Conservation (phyloP, 140 eudicot genomes). For the Flaveria floridana region DNA sequence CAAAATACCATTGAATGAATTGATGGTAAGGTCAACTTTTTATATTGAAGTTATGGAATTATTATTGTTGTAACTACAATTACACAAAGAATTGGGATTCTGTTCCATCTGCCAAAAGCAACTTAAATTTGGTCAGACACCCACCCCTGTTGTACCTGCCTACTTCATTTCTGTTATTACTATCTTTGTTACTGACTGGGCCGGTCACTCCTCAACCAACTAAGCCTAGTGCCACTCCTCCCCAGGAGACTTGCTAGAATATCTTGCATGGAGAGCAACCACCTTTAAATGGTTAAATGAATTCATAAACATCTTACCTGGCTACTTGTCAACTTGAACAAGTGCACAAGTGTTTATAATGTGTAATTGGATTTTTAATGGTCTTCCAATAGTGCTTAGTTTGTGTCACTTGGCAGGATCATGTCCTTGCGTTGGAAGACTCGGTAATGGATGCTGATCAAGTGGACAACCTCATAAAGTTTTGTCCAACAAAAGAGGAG, state of each 20-base stretch:
- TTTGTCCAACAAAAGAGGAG: slow-evolving; percentile 56
- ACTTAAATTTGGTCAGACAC: slow-evolving; percentile 1
- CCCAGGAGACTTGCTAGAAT: neutral
- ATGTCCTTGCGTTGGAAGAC: slow-evolving; percentile 50
- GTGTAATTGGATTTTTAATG: neutral
- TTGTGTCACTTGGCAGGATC: slow-evolving; percentile 35
- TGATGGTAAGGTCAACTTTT: slow-evolving; percentile 58
- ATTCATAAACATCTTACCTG: neutral
- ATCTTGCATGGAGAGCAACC: neutral
- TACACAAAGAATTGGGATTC: slow-evolving; percentile 4
- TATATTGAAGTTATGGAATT: neutral
- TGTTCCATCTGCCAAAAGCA: neutral
- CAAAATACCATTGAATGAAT: slow-evolving; percentile 70
- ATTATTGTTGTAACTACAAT: slow-evolving; percentile 1
- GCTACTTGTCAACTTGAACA: neutral
- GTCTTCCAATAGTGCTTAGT: slow-evolving; percentile 4
- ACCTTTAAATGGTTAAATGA: neutral
- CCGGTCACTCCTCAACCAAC: neutral
- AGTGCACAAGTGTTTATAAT: neutral
- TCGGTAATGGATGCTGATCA: slow-evolving; percentile 48
- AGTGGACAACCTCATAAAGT: slow-evolving; percentile 54
- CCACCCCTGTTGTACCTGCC: neutral
- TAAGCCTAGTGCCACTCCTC: neutral
- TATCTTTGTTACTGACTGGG: neutral
- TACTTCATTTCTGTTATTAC: neutral